phyloP scores from a whole-genome alignment of 192 early-diverging fungal genomes.

The Rhizoclosmatium globosum region DNA sequence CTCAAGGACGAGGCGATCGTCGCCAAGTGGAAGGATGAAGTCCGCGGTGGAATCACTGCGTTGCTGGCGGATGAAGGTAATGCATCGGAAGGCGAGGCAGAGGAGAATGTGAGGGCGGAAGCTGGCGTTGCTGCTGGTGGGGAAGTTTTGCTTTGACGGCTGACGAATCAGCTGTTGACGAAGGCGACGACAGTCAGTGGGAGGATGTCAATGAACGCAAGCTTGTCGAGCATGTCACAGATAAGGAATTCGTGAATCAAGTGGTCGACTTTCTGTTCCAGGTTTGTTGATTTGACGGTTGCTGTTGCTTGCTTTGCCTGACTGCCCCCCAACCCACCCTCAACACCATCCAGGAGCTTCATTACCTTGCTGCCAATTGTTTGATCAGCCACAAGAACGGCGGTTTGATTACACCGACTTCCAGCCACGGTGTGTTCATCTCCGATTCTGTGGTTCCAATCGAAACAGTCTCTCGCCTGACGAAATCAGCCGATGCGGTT shows the following conservation, averaged over 20 bases:
- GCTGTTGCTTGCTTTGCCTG: too few relatives aligned
- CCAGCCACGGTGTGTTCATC: conserved; percentile 25
- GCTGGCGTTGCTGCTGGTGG: background rate
- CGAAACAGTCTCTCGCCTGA: background rate
- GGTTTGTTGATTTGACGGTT: too few relatives aligned
- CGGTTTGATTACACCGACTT: conserved; percentile 9
- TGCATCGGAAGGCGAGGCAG: background rate
- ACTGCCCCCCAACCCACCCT: too few relatives aligned
- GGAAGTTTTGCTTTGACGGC: background rate
- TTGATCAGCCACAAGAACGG: background rate
- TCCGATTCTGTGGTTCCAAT: conserved; percentile 5
- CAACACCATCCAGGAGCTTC: conserved; percentile 27
- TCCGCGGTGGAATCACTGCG: background rate
- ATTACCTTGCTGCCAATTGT: background rate
- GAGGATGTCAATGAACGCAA: background rate
- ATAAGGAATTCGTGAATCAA: background rate
- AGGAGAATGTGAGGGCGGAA: background rate
- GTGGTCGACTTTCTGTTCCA: conserved; percentile 17
- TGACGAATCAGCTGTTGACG: background rate
- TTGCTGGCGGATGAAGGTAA: background rate
- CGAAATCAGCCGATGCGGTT: background rate
- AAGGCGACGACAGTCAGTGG: background rate
- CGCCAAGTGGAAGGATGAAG: conserved; percentile 21
- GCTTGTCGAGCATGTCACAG: background rate
- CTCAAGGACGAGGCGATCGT: background rate